Base-by-base conservation (phyloP, 1,284 basidiomycete genomes). In the Farysia itapuensis region DNA sequence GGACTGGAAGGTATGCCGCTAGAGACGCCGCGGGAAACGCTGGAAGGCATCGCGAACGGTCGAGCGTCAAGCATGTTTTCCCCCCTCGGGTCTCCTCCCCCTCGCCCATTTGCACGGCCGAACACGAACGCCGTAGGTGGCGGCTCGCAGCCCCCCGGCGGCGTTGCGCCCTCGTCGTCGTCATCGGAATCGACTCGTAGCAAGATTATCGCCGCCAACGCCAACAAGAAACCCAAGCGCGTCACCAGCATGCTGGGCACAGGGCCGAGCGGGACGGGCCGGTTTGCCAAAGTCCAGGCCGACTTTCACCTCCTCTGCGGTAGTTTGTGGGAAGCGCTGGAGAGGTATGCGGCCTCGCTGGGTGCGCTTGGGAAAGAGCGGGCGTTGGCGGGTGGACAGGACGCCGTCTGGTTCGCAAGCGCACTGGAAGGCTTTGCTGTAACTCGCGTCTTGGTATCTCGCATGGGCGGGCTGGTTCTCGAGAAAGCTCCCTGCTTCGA, bases 361-460 rank as follows among this genome's bases (percentile, higher is more conserved):
- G 53, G 31, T 15, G 41, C 34, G 2, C 19, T 70, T 2, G 68
- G 64, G 3, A 70, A 67, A 28, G 74, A 76, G 35, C 45, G 69
- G 8, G 72, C 72, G 13, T 35, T 76, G n/a, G 74, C 74, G 2
- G 74, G 74, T 12, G 74, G 74, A 12, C 69, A 70, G 35, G 72
- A 76, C 29, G 72, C 74, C 2, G 72, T 74, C 4, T 76, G 74
- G 74, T 75, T 72, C 33, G 74, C 74, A 0, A 58, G 59, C 24
- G 74, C 68, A 5, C 52, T 76, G 15, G 74, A 76, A 46, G 74
- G 74, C 30, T 74, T 72, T 46, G 64, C 69, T n/a, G 70, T 74
- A 4, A 44, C 72, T 2, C 41, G 71, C 5, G 56, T 61, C 26
- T 50, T 76, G 2, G 51, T 68, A 1, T 64, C 57, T 12, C 54